Evolutionary conservation across 2,329 filamentous ascomycete species (phyloP).

Genomic region (Periconia digitata): DNA sequence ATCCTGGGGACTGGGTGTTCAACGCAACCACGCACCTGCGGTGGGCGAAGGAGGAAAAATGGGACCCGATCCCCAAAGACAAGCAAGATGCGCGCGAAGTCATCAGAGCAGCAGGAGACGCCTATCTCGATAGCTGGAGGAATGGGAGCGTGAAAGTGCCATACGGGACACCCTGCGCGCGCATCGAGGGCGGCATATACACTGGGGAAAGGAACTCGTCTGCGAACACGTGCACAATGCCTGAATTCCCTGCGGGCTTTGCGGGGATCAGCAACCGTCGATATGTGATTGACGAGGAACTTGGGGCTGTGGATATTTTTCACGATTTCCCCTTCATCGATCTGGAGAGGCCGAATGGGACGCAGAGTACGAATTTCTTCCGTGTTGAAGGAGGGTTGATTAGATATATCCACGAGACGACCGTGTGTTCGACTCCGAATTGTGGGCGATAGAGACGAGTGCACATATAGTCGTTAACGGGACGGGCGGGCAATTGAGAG

Average conservation of each 20-base stretch:
- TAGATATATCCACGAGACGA: slow-evolving; percentile 30
- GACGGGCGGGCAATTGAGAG: no score
- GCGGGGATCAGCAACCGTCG: slow-evolving; percentile 16
- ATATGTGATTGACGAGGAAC: slow-evolving; percentile 28
- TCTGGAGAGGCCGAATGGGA: slow-evolving; percentile 23
- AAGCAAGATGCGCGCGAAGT: slow-evolving; percentile 18
- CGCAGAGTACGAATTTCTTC: slow-evolving; percentile 23
- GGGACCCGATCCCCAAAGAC: slow-evolving; percentile 14
- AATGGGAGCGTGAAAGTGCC: slow-evolving; percentile 24
- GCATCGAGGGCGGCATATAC: slow-evolving; percentile 29
- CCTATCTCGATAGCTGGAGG: slow-evolving; percentile 27
- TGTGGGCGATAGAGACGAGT: slow-evolving; percentile 20
- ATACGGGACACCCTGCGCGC: slow-evolving; percentile 28
- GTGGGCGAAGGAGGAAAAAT: slow-evolving; percentile 14
- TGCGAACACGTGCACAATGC: slow-evolving; percentile 24
- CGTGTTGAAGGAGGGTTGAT: slow-evolving; percentile 26
- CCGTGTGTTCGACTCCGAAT: slow-evolving; percentile 22
- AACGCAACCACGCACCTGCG: slow-evolving; percentile 16
- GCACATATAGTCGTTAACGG: no score
- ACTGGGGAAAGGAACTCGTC: slow-evolving; percentile 17
- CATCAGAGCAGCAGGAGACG: slow-evolving; percentile 24
- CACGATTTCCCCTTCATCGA: slow-evolving; percentile 34
- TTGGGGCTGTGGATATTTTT: slow-evolving; percentile 23
- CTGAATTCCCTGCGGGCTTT: slow-evolving; percentile 25
- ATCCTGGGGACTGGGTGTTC: slow-evolving; percentile 25